Percentiles rank a stretch among this genome's conserved stretches.
Evolutionary conservation across 345 rosid species (phyloP).

Genomic region (Eucalyptus curtisii): DNA sequence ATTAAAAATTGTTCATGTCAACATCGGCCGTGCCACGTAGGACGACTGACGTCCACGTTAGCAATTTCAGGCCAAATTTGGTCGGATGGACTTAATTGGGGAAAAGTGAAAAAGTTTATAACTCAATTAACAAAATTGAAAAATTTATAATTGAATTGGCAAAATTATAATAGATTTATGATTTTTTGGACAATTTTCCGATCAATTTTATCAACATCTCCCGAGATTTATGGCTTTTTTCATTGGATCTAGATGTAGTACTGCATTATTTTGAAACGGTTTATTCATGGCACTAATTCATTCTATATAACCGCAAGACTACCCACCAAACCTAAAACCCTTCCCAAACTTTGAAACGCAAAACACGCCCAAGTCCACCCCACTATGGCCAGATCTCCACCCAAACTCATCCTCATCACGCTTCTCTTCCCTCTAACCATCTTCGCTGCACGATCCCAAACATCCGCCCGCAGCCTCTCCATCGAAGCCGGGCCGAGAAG

Average conservation of each 20-base stretch:
- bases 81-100: fast-evolving
- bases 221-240: background rate
- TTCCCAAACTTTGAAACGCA: background rate
- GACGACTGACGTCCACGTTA: fast-evolving
- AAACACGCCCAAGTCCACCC: background rate
- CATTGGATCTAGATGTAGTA: background rate
- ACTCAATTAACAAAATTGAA: too few species aligned
- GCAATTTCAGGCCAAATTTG: fast-evolving
- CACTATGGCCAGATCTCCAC: background rate
- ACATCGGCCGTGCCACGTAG: fast-evolving
- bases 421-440: background rate
- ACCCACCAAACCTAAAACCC: background rate
- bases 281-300: background rate
- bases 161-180: too few species aligned
- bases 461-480: background rate
- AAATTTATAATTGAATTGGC: too few species aligned
- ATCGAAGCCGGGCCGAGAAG: background rate
- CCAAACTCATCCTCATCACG: background rate
- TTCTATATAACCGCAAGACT: background rate
- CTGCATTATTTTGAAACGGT: background rate
- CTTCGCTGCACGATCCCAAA: background rate
- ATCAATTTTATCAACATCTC: background rate
- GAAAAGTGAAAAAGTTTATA: fast-evolving
- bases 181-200: fast-evolving
- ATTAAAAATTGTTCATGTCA: too few species aligned